These are phyloP conservation scores for Bauhinia variegata DNA, from an alignment of 306 rosid genomes.

Conservation along the genomic window DNA sequence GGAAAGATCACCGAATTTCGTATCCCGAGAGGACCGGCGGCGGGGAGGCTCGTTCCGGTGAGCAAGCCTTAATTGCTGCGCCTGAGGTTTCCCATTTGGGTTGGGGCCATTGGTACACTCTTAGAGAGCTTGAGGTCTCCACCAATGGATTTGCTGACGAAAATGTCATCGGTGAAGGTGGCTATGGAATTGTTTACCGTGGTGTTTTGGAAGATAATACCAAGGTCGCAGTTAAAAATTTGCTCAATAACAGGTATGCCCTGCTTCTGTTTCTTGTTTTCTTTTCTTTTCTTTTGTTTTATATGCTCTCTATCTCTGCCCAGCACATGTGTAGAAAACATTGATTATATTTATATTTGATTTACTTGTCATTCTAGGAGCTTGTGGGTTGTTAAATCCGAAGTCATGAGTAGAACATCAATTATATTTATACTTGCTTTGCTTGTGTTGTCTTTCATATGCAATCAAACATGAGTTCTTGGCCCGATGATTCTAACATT, in stretches of 20 bases:
- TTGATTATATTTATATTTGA: too few relatives aligned
- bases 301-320: not conserved
- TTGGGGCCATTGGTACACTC: conserved; percentile 72
- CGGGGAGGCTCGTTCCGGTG: conserved; percentile 57
- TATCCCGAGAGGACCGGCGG: conserved; percentile 59
- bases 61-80: conserved; percentile 43
- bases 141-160: conserved; percentile 62
- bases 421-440: too few relatives aligned
- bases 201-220: conserved; percentile 54
- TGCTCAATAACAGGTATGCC: conserved; percentile 61
- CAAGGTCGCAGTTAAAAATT: conserved; percentile 57
- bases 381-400: too few relatives aligned
- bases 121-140: conserved; percentile 62
- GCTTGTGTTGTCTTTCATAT: too few relatives aligned
- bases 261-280: not conserved
- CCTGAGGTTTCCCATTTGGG: conserved; percentile 74
- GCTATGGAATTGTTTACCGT: conserved; percentile 67
- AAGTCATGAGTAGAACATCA: too few relatives aligned
- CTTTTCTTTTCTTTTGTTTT: too few relatives aligned
- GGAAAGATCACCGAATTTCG: conserved; percentile 65
- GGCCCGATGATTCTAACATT: too few relatives aligned
- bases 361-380: too few relatives aligned
- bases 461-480: too few relatives aligned
- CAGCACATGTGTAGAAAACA: not conserved
- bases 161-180: conserved; percentile 71